phyloP scores from a whole-genome alignment of 2,329 filamentous ascomycete genomes.

The Scleromitrula shiraiana region DNA sequence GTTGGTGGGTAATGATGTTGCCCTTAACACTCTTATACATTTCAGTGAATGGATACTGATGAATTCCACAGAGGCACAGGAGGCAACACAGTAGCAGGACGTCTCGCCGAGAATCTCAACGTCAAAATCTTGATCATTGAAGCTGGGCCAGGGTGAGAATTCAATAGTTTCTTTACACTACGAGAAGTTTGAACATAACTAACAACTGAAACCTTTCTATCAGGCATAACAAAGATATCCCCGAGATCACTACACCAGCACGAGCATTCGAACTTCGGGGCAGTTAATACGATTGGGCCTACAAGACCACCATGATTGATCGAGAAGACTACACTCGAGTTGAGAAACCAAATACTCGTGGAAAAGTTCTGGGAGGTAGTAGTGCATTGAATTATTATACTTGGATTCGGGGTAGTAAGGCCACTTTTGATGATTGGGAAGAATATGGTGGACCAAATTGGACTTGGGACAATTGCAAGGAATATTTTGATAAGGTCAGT shows the following conservation, averaged over 20 bases:
- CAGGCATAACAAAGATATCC: slow-evolving; percentile 40
- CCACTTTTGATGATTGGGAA: slow-evolving; percentile 46
- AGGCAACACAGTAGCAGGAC: slow-evolving; percentile 40
- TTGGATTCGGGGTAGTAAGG: slow-evolving; percentile 50
- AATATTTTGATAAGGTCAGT: slow-evolving; percentile 47
- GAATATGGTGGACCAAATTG: slow-evolving; percentile 41
- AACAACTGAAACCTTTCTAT: not conserved
- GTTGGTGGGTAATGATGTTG: not conserved
- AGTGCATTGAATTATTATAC: slow-evolving; percentile 59
- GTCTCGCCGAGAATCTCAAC: slow-evolving; percentile 43
- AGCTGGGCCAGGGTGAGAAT: slow-evolving; percentile 35
- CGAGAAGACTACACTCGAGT: slow-evolving; percentile 51
- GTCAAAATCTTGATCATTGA: slow-evolving; percentile 41
- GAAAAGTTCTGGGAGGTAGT: slow-evolving; percentile 35
- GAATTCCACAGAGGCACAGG: slow-evolving; percentile 36
- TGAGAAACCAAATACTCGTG: slow-evolving; percentile 51
- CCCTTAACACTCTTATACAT: not conserved
- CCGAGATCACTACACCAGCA: slow-evolving; percentile 45
- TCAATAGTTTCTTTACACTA: slow-evolving; percentile 26
- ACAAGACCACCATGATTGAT: slow-evolving; percentile 54
- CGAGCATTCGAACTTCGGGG: slow-evolving; percentile 45
- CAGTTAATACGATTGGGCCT: slow-evolving; percentile 51
- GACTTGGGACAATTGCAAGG: slow-evolving; percentile 45
- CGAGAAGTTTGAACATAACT: not conserved
- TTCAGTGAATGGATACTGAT: too few species aligned